A percentile compares a stretch with the other conserved stretches of the same genome.
Conservation (phyloP, 345 rosid genomes). For the Brassica napus region Da-Ae NC_063452.1:44431501-44432000, state of each 20-base stretch:
- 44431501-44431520: background rate
- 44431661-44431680: slow-evolving; percentile 35
- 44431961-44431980: background rate
- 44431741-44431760: slow-evolving; percentile 34
- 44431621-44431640: slow-evolving; percentile 38
- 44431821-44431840: slow-evolving; percentile 43
- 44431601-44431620: slow-evolving; percentile 29
- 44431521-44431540: background rate
- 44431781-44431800: background rate
- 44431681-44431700: slow-evolving; percentile 31
- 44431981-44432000: background rate
- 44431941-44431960: background rate
- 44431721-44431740: slow-evolving; percentile 39
- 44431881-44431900: slow-evolving; percentile 40
- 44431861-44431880: slow-evolving; percentile 24
- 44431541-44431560: slow-evolving; percentile 18
- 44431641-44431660: slow-evolving; percentile 41
- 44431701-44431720: slow-evolving; percentile 20
- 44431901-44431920: slow-evolving; percentile 37
- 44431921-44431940: slow-evolving; percentile 41
- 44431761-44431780: slow-evolving; percentile 25
- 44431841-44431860: slow-evolving; percentile 39
- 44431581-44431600: slow-evolving; percentile 28
- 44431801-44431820: background rate
- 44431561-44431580: slow-evolving; percentile 32